These are phyloP conservation scores for Xerocomus spinulosus DNA, from an alignment of 768 basidiomycete genomes.

Conservation along the genomic window DNA sequence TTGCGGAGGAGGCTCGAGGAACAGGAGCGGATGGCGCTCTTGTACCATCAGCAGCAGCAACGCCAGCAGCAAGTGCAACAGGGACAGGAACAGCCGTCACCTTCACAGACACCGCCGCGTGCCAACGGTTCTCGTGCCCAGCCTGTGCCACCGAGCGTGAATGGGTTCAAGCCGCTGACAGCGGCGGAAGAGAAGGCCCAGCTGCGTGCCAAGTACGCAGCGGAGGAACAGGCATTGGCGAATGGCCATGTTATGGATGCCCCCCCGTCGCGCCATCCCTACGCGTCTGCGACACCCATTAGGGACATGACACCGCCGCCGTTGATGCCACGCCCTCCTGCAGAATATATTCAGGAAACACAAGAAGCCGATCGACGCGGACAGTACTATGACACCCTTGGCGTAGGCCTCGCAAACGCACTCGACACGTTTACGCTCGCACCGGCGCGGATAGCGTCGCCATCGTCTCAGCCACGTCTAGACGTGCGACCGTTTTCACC, in stretches of 20 bases:
- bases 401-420: conserved; percentile 27
- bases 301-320: conserved; percentile 47
- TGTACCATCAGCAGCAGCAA: conserved; percentile 13
- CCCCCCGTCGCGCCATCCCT: conserved; percentile 12
- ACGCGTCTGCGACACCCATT: conserved; percentile 11
- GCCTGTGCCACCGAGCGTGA: conserved; percentile 25
- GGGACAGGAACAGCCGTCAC: background rate
- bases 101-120: conserved; percentile 25
- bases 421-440: conserved; percentile 30
- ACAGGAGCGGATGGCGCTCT: conserved; percentile 42
- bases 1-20: conserved; percentile 53
- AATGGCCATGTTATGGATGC: conserved; percentile 22
- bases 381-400: conserved; percentile 30
- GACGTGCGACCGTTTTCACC: conserved; percentile 48
- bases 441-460: conserved; percentile 12
- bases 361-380: conserved; percentile 67
- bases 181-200: conserved; percentile 80
- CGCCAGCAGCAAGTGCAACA: background rate
- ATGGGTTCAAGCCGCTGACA: conserved; percentile 40
- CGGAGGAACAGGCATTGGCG: conserved; percentile 38
- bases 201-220: conserved; percentile 58
- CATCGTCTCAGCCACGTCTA: conserved; percentile 16
- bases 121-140: conserved; percentile 28
- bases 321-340: conserved; percentile 70
- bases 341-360: conserved; percentile 77